Conservation (phyloP, 805 yeast genomes). For the Martiniozyma abietophila region DNA sequence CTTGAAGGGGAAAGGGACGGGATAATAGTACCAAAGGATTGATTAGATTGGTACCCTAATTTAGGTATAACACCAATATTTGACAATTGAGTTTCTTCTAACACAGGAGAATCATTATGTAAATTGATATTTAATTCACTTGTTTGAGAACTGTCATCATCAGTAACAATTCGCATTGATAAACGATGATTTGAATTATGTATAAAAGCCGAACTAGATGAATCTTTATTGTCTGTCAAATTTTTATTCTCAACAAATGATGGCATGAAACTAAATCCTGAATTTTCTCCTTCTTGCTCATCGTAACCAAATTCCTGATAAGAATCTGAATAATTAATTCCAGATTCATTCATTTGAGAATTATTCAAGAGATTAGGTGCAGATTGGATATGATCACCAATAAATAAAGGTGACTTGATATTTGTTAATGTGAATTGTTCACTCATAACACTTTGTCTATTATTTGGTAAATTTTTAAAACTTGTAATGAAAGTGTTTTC, state of each 20-base stretch:
- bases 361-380: slow-evolving; percentile 4
- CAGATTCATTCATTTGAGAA: too few species aligned
- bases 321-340: slow-evolving; percentile 8
- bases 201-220: slow-evolving; percentile 5
- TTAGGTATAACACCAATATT: too few species aligned
- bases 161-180: slow-evolving; percentile 19
- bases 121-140: background rate
- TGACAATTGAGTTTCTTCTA: too few species aligned
- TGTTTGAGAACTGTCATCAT: slow-evolving; percentile 5
- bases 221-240: background rate
- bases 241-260: background rate
- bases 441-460: slow-evolving; percentile 1
- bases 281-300: slow-evolving; percentile 13
- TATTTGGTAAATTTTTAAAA: background rate
- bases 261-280: slow-evolving; percentile 10
- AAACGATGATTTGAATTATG: slow-evolving; percentile 12
- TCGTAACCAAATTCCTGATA: slow-evolving; percentile 23
- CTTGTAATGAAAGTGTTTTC: background rate
- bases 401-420: slow-evolving; percentile 4
- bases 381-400: too few species aligned
- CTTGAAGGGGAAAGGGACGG: background rate
- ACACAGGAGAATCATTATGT: too few species aligned
- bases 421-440: slow-evolving; percentile 1
- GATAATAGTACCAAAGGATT: background rate
- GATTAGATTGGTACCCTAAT: background rate